These are phyloP conservation scores for Colletotrichum brevisporum DNA, from an alignment of 2,329 filamentous ascomycete species.

Conservation along the genomic window DNA sequence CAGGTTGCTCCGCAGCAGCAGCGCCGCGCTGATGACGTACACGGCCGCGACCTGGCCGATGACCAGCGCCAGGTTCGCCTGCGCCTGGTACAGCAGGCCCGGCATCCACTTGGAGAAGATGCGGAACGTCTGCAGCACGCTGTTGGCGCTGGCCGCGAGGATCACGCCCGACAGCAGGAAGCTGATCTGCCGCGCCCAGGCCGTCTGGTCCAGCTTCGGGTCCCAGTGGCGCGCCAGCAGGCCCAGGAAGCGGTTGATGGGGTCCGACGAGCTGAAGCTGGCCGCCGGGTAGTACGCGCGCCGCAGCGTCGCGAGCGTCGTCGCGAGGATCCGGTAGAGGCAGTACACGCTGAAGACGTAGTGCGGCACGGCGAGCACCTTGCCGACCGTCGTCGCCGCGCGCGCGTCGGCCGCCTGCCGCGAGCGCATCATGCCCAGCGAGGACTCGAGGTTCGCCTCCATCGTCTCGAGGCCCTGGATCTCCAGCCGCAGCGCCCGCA, in stretches of 20 bases:
- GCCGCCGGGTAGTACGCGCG: constrained; percentile 63
- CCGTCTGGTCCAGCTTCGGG: constrained; percentile 83
- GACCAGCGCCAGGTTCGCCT: constrained; percentile 83
- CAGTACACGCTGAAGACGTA: constrained; percentile 86
- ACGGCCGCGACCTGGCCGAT: constrained; percentile 86
- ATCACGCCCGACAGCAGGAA: constrained; percentile 88
- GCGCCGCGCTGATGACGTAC: constrained; percentile 85
- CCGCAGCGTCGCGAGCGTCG: constrained; percentile 76
- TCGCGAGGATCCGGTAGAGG: constrained; percentile 84
- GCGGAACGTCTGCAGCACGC: constrained; percentile 87
- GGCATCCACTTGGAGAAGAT: constrained; percentile 84
- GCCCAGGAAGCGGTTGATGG: constrained; percentile 86
- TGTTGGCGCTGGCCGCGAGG: constrained; percentile 84
- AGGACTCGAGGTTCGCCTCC: constrained; percentile 78
- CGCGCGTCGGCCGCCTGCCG: constrained; percentile 75
- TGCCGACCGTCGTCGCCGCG: constrained; percentile 77
- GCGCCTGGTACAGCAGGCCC: constrained; percentile 78
- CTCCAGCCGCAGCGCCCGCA: constrained; percentile 77
- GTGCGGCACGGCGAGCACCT: constrained; percentile 72
- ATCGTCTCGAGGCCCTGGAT: constrained; percentile 86
- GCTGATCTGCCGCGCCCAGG: constrained; percentile 88
- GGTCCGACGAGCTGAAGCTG: constrained; percentile 79
- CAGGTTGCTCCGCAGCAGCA: constrained; percentile 84
- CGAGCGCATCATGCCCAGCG: constrained; percentile 73
- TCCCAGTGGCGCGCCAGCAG: constrained; percentile 88